Base-by-base conservation (phyloP, 108 stramenopile genomes). In the Pseudonitzschia pungens region DNA sequence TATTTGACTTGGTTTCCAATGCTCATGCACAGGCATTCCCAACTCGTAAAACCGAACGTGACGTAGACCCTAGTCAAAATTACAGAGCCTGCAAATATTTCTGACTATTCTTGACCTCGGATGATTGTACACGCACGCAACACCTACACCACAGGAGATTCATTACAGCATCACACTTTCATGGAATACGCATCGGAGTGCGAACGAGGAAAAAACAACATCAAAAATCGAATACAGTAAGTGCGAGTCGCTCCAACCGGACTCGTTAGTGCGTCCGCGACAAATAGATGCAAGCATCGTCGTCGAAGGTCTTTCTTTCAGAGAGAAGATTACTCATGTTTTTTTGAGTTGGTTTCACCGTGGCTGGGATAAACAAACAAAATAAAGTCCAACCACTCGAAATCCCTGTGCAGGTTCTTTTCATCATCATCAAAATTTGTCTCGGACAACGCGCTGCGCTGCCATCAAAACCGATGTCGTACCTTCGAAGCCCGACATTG, bases 341-440 rank as follows among this genome's bases (percentile, higher is more conserved):
- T 51, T 51, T n/a, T 51, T 10, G 57, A 62, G 60, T 62, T 62
- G 29, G 33, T 62, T 62, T 62, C 60, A 62, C 36, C n/a, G 32
- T 16, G 32, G n/a, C 33, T 29, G 32, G 36, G 36, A 62, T 40
- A 62, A 62, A 62, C 31, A 33, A 62, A 62, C 36, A 62, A 62
- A 62, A 33, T 40, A 62, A 62, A 62, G 18, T 62, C 60, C 36
- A 62, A 33, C 60, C 36, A n/a, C 60, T 62, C 60, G 60, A 62
- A 33, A 62, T 62, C 36, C 60, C 60, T 62, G 60, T 62, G 60
- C 60, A 62, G 36, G 60, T 62, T 55, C 33, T 62, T 62, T 62
- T 62, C 60, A 62, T 62, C 60, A 62, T 62, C 60, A 62, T 62
- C 9, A 62, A 62, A 62, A 33, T 14, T 36, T 24, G 1, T 55